Evolutionary conservation across 352 stramenopile species (phyloP).

Genomic region (Pythium graminicola): DNA sequence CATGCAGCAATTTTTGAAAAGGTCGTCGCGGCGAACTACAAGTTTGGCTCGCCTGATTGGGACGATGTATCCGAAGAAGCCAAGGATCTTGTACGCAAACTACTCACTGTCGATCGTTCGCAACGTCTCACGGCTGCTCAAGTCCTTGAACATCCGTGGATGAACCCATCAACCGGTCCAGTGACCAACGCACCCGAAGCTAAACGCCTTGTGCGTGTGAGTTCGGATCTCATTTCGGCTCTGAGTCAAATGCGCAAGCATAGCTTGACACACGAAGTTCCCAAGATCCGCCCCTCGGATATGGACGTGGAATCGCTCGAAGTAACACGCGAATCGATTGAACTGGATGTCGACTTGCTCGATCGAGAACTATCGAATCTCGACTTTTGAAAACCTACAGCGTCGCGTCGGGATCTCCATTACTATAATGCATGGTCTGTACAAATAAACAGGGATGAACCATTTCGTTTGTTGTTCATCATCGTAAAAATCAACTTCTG

Average conservation of each 20-base stretch:
- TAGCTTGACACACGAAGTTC: constrained; percentile 55
- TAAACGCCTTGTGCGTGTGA: constrained; percentile 24
- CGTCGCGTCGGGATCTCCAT: background rate
- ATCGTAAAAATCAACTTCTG: too few relatives aligned
- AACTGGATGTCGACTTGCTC: constrained; percentile 55
- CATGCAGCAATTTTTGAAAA: constrained; percentile 65
- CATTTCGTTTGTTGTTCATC: background rate
- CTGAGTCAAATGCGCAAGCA: constrained; percentile 74
- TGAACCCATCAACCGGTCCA: constrained; percentile 31
- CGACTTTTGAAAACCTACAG: constrained; percentile 23
- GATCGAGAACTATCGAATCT: constrained; percentile 57
- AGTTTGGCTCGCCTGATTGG: constrained; percentile 91
- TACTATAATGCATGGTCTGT: constrained; percentile 6
- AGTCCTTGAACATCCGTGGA: constrained; percentile 78
- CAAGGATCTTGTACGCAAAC: constrained; percentile 92
- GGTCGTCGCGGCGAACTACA: constrained; percentile 80
- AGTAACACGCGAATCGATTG: constrained; percentile 44
- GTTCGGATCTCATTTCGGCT: constrained; percentile 55
- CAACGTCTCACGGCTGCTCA: constrained; percentile 58
- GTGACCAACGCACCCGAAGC: constrained; percentile 26
- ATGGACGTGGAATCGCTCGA: constrained; percentile 67
- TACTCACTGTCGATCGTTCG: constrained; percentile 88
- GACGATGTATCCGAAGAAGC: constrained; percentile 90
- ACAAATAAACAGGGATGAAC: constrained; percentile 2
- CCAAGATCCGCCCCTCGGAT: constrained; percentile 64